Evolutionary conservation across 2,329 filamentous ascomycete species (phyloP), one percentile per base, ranked within the genome.

Genomic region (Ascochyta rabiei): DNA sequence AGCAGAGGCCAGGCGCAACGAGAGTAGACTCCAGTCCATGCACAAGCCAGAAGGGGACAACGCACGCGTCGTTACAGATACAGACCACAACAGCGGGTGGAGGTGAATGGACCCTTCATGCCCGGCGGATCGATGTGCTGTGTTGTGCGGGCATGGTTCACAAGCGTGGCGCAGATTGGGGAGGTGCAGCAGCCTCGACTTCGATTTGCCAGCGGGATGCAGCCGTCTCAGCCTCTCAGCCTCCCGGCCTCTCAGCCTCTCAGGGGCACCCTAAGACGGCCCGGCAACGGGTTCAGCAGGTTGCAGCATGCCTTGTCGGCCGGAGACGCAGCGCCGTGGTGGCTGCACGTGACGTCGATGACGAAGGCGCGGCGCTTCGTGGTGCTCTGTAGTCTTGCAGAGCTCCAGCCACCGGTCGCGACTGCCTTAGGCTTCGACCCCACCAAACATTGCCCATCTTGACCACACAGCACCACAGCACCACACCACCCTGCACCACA

Each of bases 1-100:
- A 48, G 60, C 56, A 59, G 53, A 37, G 59, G 51, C 53, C 59
- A 55, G 46, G 52, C 52, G 49, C 46, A 50, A 47, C 52, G 46
- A 50, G 41, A 49, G 30, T 18, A 37, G 41, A 55, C 46, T 42
- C 52, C 53, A 47, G 53, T 39, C 53, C 53, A 56, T 56, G 53
- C 53, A 56, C 53, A 41, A 19, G 15, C 15, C 48, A 51, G 21
- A 39, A 48, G 42, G 30, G 39, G 48, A 18, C 34, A 50, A 39
- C 47, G 53, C 26, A 38, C 15, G 48, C 24, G 37, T 38, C 33
- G 43, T 40, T 42, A 43, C 12, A 30, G 28, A 15, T 30, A 30
- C 28, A 40, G 19, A 46, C n/a, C 53, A 56, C 40, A 48, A 19
- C 46, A 45, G 52, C 49, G 47, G 50, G 48, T 57, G 52, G 43